Conservation (phyloP, 768 basidiomycete species). For the Tylopilus balloui region DNA sequence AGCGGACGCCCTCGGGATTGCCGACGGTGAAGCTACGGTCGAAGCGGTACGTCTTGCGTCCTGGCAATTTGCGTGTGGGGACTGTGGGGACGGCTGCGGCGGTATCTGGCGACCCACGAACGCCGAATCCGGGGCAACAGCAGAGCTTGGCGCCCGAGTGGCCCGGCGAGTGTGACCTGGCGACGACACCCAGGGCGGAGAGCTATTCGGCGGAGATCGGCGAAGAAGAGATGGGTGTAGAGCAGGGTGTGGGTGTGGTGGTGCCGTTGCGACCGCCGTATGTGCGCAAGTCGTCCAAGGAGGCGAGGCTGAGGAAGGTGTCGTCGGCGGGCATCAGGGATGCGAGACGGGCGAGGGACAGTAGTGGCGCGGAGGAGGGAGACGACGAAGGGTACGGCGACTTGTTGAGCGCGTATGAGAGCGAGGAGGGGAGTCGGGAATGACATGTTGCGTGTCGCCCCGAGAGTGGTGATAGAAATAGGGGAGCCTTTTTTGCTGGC, state of each 20-base stretch:
- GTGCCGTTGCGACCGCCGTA: slow-evolving; percentile 25
- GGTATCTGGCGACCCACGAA: slow-evolving; percentile 26
- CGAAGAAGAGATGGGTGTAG: neutral
- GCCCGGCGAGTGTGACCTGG: slow-evolving; percentile 47
- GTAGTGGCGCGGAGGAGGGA: slow-evolving; percentile 67
- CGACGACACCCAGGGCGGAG: slow-evolving; percentile 54
- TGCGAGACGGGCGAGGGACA: slow-evolving; percentile 40
- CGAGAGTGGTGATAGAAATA: neutral
- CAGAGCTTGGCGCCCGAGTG: slow-evolving; percentile 49
- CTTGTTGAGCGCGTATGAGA: slow-evolving; percentile 76
- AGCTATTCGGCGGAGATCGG: slow-evolving; percentile 38
- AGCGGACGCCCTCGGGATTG: slow-evolving; percentile 31
- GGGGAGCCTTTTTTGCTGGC: neutral
- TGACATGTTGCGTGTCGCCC: too few relatives aligned
- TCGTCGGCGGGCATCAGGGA: slow-evolving; percentile 39
- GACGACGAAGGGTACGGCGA: slow-evolving; percentile 77
- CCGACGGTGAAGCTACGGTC: slow-evolving; percentile 44
- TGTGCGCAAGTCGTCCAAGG: slow-evolving; percentile 29
- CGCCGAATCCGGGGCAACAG: slow-evolving; percentile 42
- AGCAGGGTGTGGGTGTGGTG: slow-evolving; percentile 3
- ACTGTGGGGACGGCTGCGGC: slow-evolving; percentile 9
- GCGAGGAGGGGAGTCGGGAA: slow-evolving; percentile 51
- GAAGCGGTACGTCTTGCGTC: slow-evolving; percentile 46
- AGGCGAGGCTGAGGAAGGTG: slow-evolving; percentile 41
- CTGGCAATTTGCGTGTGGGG: slow-evolving; percentile 46